phyloP scores from a whole-genome alignment of 345 rosid species.

The Arabidopsis arenosa region DNA sequence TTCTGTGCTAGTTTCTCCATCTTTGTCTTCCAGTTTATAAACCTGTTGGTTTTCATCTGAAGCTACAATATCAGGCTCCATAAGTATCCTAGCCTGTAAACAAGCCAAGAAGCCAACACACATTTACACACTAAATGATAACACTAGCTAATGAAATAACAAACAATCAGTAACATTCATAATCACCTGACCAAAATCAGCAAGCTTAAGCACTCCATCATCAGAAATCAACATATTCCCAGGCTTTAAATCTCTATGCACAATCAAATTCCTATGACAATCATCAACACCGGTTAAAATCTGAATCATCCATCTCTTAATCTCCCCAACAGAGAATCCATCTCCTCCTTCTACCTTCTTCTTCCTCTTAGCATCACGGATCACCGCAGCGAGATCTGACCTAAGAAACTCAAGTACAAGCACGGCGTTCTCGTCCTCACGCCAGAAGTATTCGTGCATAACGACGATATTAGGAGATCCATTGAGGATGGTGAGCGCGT shows the following conservation, averaged over 20 bases:
- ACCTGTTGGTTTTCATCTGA: conserved; percentile 48
- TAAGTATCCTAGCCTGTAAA: conserved; percentile 86
- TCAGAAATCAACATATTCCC: conserved; percentile 80
- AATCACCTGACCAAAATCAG: conserved; percentile 97
- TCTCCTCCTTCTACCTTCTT: conserved; percentile 43
- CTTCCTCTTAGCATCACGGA: conserved; percentile 60
- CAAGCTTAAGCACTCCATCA: conserved; percentile 85
- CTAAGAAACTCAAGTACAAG: conserved; percentile 83
- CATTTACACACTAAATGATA: neutral
- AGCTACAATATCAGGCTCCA: conserved; percentile 61
- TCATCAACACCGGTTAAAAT: conserved; percentile 75
- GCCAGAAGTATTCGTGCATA: conserved; percentile 90
- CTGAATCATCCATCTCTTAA: conserved; percentile 96
- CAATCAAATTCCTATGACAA: conserved; percentile 78
- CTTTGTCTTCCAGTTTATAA: conserved; percentile 34
- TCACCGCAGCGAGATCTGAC: conserved; percentile 73
- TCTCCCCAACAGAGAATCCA: conserved; percentile 60
- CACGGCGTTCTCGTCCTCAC: conserved; percentile 97
- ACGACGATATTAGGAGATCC: conserved; percentile 76
- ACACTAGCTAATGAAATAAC: neutral
- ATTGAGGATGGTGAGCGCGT: conserved; percentile 74
- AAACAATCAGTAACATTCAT: neutral
- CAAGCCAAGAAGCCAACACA: conserved; percentile 27
- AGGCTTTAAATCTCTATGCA: conserved; percentile 95
- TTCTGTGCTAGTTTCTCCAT: conserved; percentile 45